Evolutionary conservation across 306 rosid genomes (phyloP).

Genomic region (Quercus rubra): DNA sequence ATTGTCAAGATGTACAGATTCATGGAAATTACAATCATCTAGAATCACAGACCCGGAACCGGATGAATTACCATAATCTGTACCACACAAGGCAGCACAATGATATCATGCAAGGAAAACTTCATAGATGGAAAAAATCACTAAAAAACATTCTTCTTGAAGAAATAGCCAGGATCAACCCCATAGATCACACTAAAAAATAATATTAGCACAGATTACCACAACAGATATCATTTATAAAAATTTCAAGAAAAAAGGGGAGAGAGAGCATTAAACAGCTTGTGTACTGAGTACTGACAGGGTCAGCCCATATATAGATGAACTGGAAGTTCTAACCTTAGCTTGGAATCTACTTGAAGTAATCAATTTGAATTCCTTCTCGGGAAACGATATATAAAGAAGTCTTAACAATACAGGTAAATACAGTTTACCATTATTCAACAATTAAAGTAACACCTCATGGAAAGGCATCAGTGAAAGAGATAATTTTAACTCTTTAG

Average conservation of each 20-base stretch:
- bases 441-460: neutral
- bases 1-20: slow-evolving; percentile 87
- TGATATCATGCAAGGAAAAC: slow-evolving; percentile 13
- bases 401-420: neutral
- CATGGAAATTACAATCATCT: slow-evolving; percentile 96
- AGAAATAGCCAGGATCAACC: slow-evolving; percentile 6
- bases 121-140: neutral
- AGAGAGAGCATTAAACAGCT: neutral
- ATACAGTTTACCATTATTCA: neutral
- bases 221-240: neutral
- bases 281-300: neutral
- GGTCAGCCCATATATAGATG: neutral
- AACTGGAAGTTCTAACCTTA: neutral
- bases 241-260: neutral
- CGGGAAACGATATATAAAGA: neutral
- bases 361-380: neutral
- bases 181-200: slow-evolving; percentile 16
- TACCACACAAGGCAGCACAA: slow-evolving; percentile 21
- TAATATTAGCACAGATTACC: neutral
- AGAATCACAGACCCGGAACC: slow-evolving; percentile 66
- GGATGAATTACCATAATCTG: slow-evolving; percentile 72
- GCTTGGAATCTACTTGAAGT: neutral
- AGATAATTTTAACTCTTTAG: neutral
- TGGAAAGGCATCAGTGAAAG: neutral
- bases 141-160: neutral